A percentile compares a stretch with the other conserved stretches of the same genome.
phyloP scores from a whole-genome alignment of 2,329 filamentous ascomycete genomes.

The Pseudogymnoascus sp. region DNA sequence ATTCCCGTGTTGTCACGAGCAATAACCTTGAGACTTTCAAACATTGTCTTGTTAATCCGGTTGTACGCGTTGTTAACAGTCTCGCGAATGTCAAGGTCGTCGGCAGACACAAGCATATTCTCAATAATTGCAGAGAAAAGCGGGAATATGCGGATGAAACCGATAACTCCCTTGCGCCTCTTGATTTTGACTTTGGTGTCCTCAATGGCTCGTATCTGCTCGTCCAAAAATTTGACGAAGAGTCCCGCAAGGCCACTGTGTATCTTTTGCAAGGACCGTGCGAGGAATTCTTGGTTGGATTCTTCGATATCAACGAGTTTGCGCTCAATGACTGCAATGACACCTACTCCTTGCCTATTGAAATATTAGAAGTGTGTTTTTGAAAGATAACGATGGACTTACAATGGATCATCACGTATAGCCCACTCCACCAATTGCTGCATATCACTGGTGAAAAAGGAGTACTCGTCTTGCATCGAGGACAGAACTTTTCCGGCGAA shows the following conservation, averaged over 20 bases:
- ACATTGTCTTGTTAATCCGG: conserved; percentile 89
- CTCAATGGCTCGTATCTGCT: conserved; percentile 91
- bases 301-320: conserved; percentile 73
- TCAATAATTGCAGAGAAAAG: conserved; percentile 75
- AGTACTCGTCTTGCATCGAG: conserved; percentile 82
- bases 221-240: conserved; percentile 85
- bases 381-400: conserved; percentile 34
- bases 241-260: conserved; percentile 64
- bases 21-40: conserved; percentile 92
- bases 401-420: conserved; percentile 70
- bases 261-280: conserved; percentile 68
- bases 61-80: conserved; percentile 82
- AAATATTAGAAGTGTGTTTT: conserved; percentile 15
- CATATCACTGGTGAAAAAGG: conserved; percentile 70
- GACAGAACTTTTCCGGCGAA: conserved; percentile 78
- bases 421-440: conserved; percentile 78
- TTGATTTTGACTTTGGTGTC: conserved; percentile 99
- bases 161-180: conserved; percentile 93
- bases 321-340: conserved; percentile 71
- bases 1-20: conserved; percentile 57
- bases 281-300: conserved; percentile 86
- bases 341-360: conserved; percentile 74
- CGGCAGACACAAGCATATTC: conserved; percentile 61
- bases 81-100: conserved; percentile 59
- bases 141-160: conserved; percentile 90